These are phyloP conservation scores for Tritrichomonas foetus DNA, from an alignment of 208 protist species.

Conservation along the genomic window DNA sequence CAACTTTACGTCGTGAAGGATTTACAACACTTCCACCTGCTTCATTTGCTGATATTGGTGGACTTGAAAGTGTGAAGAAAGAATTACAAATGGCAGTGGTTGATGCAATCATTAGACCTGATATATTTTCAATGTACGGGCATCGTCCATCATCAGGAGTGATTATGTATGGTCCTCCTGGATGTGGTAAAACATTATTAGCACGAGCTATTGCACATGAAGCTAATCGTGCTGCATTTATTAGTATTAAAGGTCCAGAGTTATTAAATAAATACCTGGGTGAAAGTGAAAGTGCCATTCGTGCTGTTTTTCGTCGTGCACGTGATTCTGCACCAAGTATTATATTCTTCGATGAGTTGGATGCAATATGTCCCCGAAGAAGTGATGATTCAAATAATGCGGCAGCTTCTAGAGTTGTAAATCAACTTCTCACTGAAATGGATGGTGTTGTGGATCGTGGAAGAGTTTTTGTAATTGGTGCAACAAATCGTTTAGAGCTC, in stretches of 20 bases:
- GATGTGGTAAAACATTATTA: conserved; percentile 47
- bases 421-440: conserved; percentile 91
- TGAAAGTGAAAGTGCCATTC: conserved; percentile 46
- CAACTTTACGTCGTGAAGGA: background rate
- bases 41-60: conserved; percentile 43
- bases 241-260: conserved; percentile 72
- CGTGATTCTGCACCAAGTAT: conserved; percentile 45
- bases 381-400: conserved; percentile 8
- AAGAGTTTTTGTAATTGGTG: conserved; percentile 71
- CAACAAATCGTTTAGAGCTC: conserved; percentile 41
- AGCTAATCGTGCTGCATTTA: background rate
- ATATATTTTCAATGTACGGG: conserved; percentile 14
- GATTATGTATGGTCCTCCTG: conserved; percentile 47
- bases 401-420: conserved; percentile 88
- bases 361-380: conserved; percentile 51
- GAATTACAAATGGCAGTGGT: background rate
- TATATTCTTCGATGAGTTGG: conserved; percentile 58
- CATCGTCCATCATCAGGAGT: conserved; percentile 35
- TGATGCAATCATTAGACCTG: conserved; percentile 9
- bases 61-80: conserved; percentile 39
- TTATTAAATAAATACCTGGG: conserved; percentile 66
- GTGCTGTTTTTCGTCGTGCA: conserved; percentile 48
- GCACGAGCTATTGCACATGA: conserved; percentile 41
- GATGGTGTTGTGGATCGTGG: conserved; percentile 89
- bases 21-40: background rate